Percentiles rank a stretch among this genome's conserved stretches.
Conservation (phyloP, 208 protist genomes). For the Crithidia acanthocephali region DNA sequence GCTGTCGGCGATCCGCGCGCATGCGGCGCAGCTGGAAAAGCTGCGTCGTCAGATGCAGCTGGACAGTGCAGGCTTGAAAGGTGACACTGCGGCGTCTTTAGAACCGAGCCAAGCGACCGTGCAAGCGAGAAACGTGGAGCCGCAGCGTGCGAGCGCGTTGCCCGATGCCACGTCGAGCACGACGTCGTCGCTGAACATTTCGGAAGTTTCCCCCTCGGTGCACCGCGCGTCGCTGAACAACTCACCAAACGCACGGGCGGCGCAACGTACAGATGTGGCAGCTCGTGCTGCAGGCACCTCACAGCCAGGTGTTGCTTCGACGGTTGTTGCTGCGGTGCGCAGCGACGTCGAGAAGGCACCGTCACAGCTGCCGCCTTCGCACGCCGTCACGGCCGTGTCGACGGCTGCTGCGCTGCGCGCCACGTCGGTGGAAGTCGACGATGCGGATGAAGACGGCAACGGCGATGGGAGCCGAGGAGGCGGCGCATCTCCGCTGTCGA, state of each 20-base stretch:
- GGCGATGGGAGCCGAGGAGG: background rate
- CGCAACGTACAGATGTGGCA: background rate
- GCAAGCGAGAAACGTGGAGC: background rate
- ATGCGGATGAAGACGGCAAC: background rate
- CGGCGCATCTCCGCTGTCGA: background rate
- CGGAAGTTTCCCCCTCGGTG: conserved; percentile 2
- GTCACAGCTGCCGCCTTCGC: background rate
- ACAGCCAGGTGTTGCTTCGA: background rate
- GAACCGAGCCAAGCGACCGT: background rate
- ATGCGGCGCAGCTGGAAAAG: conserved; percentile 24
- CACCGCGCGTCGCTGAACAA: background rate
- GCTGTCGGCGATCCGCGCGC: conserved; percentile 19
- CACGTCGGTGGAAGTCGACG: background rate
- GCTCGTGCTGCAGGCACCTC: background rate
- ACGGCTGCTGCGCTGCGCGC: conserved; percentile 1
- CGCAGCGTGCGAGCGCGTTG: background rate
- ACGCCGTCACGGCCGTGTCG: background rate
- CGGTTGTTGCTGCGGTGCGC: background rate
- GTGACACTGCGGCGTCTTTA: background rate
- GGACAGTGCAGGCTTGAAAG: background rate
- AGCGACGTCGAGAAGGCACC: background rate
- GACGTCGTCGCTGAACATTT: conserved; percentile 13
- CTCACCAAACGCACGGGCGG: background rate
- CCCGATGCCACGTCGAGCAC: conserved; percentile 3
- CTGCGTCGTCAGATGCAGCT: conserved; percentile 10